These are phyloP conservation scores for Fusarium sp. DNA, from an alignment of 2,329 filamentous ascomycete species.

Conservation along the genomic window DNA sequence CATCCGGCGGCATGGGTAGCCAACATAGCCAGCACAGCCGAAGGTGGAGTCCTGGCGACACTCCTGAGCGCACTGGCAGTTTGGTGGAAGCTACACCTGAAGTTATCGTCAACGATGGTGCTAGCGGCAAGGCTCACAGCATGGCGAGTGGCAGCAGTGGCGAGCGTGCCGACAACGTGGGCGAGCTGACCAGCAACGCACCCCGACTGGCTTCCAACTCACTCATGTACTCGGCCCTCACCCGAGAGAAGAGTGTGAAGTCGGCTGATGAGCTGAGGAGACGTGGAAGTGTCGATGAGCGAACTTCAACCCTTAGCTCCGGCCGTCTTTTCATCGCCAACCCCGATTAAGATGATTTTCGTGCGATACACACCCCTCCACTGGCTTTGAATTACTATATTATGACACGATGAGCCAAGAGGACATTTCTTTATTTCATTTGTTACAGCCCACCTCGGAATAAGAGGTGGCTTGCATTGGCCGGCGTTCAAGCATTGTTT, in stretches of 20 bases:
- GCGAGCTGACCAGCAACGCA: slow-evolving; percentile 63
- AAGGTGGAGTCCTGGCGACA: slow-evolving; percentile 67
- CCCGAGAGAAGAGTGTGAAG: slow-evolving; percentile 75
- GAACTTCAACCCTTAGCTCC: slow-evolving; percentile 79
- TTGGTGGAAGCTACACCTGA: slow-evolving; percentile 61
- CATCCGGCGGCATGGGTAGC: slow-evolving; percentile 62
- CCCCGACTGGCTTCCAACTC: slow-evolving; percentile 71
- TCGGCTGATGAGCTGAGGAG: slow-evolving; percentile 79
- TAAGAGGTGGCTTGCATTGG: slow-evolving; percentile 45
- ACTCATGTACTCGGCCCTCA: slow-evolving; percentile 67
- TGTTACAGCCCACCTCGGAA: slow-evolving; percentile 36
- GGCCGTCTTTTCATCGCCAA: slow-evolving; percentile 88
- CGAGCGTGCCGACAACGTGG: slow-evolving; percentile 72
- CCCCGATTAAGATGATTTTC: slow-evolving; percentile 69
- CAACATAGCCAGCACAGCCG: slow-evolving; percentile 58
- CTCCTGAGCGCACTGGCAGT: slow-evolving; percentile 68
- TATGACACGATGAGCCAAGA: slow-evolving; percentile 35
- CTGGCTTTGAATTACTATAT: slow-evolving; percentile 22
- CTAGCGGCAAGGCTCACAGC: slow-evolving; percentile 64
- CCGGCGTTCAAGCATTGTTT: slow-evolving; percentile 49
- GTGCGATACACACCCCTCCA: slow-evolving; percentile 10
- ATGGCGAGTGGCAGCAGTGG: slow-evolving; percentile 68
- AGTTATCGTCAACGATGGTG: slow-evolving; percentile 56
- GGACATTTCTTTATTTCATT: slow-evolving; percentile 38
- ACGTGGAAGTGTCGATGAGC: slow-evolving; percentile 86